A percentile compares a stretch with the other conserved stretches of the same genome.
phyloP scores from a whole-genome alignment of 1,139 yeast genomes.

The Suhomyces bribrorum region DNA sequence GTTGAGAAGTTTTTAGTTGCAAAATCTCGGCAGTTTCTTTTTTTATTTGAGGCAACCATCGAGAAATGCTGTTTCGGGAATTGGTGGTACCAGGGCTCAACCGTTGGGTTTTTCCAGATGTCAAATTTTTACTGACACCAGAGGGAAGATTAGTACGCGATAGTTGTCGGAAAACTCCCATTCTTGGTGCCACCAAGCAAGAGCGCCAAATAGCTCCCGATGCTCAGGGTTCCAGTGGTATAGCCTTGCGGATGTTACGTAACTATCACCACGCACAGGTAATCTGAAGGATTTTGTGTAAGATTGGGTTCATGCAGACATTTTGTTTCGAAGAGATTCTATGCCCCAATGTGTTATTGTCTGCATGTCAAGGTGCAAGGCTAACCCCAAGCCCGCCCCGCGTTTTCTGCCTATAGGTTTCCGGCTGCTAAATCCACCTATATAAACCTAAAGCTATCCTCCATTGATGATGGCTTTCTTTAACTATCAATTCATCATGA shows the following conservation, averaged over 20 bases:
- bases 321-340: neutral
- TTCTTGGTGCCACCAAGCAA: too few relatives aligned
- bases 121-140: too few relatives aligned
- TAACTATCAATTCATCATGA: neutral
- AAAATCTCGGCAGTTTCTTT: neutral
- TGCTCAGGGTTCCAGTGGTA: too few relatives aligned
- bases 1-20: neutral
- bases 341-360: neutral
- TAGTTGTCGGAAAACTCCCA: too few relatives aligned
- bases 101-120: neutral
- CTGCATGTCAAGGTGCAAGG: too few relatives aligned
- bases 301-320: neutral
- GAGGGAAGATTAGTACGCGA: too few relatives aligned
- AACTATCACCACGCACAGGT: neutral
- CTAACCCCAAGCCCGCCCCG: too few relatives aligned
- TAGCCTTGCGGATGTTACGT: neutral
- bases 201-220: too few relatives aligned
- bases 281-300: neutral
- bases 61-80: neutral
- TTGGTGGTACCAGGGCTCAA: neutral
- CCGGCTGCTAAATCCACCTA: constrained; percentile 9
- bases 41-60: neutral
- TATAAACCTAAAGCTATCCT: constrained; percentile 4
- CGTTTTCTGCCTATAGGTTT: neutral
- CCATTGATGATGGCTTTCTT: neutral